Evolutionary conservation across 2,329 filamentous ascomycete species (phyloP), one percentile per base, ranked within the genome.

Genomic region (Penicillium sp.): DNA sequence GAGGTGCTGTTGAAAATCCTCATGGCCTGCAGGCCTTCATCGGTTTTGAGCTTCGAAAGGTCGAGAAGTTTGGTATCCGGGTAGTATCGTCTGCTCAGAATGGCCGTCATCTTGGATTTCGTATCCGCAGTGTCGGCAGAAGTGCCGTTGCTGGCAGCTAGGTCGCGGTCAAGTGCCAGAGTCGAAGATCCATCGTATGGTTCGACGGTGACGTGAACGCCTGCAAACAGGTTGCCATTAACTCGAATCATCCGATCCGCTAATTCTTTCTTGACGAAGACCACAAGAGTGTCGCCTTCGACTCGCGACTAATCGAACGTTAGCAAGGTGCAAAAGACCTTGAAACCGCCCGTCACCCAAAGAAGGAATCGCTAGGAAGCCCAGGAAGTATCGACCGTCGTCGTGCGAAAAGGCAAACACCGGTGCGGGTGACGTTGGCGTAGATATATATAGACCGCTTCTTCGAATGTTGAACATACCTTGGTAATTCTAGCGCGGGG

Each of bases 41-140:
- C 91, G 39, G 79, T 74, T 26, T 80, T 84, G 8, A 97, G 79
- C 1, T 78, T 75, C n/a, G 88, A 89, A 8, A 98, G 80, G 62
- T 95, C 83, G 31, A 97, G 78, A 0, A 96, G 74, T 68, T 94
- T 95, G 42, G 75, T 74, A 6, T 76, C 75, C 13, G 77, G 69
- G 50, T 86, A 75, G 69, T 95, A 97, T 40, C 93, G 84, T 44
- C 80, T 78, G 44, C 78, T 78, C 11, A 98, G 77, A 52, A 96
- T 84, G 13, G 73, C 70, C 55, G 82, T 81, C 47, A 96, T 78
- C 55, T 84, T 82, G 20, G 79, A 74, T 64, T 84, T 84, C n/a
- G 82, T 77, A 55, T 85, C 80, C 40, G 79, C 64, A 6, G 74
- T 72, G 6, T 69, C 69, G 48, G 73, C 65, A n/a, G 76, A 75